phyloP scores from a whole-genome alignment of 352 stramenopile genomes.

The Albugo laibachii region DNA sequence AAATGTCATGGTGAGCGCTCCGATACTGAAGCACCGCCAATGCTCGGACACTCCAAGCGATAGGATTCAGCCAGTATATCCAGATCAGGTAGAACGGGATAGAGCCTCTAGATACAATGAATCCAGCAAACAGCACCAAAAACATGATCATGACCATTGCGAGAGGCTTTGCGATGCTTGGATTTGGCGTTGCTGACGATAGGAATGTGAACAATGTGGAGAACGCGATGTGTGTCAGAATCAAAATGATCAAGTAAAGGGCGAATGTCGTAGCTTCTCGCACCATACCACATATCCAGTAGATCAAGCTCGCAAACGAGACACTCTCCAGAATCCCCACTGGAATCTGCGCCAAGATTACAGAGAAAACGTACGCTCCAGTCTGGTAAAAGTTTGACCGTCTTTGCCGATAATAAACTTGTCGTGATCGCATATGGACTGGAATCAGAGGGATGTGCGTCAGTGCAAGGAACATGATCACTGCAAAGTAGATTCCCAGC shows the following conservation, averaged over 20 bases:
- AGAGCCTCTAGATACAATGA: conserved; percentile 1
- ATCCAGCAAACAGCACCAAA: conserved; percentile 6
- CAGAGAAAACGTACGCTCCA: conserved; percentile 5
- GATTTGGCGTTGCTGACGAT: conserved; percentile 1
- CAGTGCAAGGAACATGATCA: conserved; percentile 5
- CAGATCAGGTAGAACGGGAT: conserved; percentile 5
- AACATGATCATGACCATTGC: conserved; percentile 1
- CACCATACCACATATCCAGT: conserved; percentile 8
- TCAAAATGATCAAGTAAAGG: conserved; percentile 8
- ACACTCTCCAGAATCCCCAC: conserved; percentile 2
- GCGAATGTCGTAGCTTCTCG: background rate
- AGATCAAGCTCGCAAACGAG: conserved; percentile 5
- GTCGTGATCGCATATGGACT: conserved; percentile 1
- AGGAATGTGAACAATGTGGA: conserved; percentile 6
- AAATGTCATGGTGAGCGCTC: conserved; percentile 1
- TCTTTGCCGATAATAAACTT: conserved; percentile 17
- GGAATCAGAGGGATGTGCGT: conserved; percentile 5
- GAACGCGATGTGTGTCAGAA: conserved; percentile 8
- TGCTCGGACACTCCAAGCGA: conserved; percentile 4
- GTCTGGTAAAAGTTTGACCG: conserved; percentile 5
- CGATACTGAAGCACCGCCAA: conserved; percentile 4
- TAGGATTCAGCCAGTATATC: conserved; percentile 5
- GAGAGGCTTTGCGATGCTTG: conserved; percentile 5
- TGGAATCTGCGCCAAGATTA: conserved; percentile 1
- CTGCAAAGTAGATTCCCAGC: conserved; percentile 6